Evolutionary conservation across 1,284 basidiomycete species (phyloP).

Genomic region (Cerrena zonata): DNA sequence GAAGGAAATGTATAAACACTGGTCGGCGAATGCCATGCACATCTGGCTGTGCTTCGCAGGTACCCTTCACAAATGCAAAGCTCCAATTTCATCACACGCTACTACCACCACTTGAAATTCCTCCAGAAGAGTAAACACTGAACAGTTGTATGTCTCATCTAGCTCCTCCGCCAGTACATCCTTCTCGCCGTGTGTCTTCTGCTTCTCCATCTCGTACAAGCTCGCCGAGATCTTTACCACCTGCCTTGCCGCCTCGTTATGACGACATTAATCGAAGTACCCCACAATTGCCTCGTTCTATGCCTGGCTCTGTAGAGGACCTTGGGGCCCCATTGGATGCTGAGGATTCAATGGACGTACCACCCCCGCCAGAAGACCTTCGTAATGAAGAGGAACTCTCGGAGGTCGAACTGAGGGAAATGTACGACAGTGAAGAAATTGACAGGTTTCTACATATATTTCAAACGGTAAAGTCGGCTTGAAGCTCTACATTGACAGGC

Average conservation of each 20-base stretch:
- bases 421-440: constrained; percentile 61
- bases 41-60: not conserved
- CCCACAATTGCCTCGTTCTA: not conserved
- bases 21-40: not conserved
- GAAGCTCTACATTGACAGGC: too few species aligned
- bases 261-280: not conserved
- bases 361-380: not conserved
- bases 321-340: too few species aligned
- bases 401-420: constrained; percentile 42
- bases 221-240: not conserved
- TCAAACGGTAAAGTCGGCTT: constrained; percentile 44
- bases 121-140: not conserved
- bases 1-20: not conserved
- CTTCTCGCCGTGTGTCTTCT: not conserved
- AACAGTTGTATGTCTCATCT: too few species aligned
- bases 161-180: constrained; percentile 1
- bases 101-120: not conserved
- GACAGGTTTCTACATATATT: constrained; percentile 53
- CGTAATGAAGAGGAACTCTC: constrained; percentile 21
- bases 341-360: not conserved
- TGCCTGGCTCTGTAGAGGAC: constrained; percentile 2
- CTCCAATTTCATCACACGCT: not conserved
- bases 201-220: not conserved
- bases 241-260: not conserved
- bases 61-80: too few species aligned